These are phyloP conservation scores for Thielaviopsis populi DNA, from an alignment of 2,329 filamentous ascomycete species.

Conservation along the genomic window DNA sequence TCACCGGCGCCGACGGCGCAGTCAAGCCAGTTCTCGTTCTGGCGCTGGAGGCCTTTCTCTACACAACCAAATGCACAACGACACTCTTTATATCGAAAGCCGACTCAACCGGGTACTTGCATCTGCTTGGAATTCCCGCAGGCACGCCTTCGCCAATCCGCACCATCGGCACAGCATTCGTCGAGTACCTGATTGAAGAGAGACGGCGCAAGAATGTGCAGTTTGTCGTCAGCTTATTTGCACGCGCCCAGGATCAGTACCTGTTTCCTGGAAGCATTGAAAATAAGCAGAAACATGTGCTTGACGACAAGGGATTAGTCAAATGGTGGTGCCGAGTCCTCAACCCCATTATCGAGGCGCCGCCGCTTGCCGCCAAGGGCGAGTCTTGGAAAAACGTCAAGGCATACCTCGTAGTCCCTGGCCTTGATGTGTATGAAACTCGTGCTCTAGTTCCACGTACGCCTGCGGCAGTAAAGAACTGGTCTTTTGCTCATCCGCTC, in stretches of 20 bases:
- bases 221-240: conserved; percentile 77
- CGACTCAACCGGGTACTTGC: conserved; percentile 81
- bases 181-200: conserved; percentile 57
- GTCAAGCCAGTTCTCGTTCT: conserved; percentile 51
- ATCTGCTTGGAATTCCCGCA: conserved; percentile 46
- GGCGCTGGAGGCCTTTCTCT: conserved; percentile 77
- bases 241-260: conserved; percentile 82
- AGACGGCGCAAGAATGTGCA: conserved; percentile 49
- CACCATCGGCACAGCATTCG: conserved; percentile 56
- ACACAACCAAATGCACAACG: conserved; percentile 63
- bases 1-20: conserved; percentile 17
- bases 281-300: conserved; percentile 71
- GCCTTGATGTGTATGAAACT: conserved; percentile 68
- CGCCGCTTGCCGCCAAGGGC: conserved; percentile 23
- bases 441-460: conserved; percentile 57
- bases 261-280: conserved; percentile 85
- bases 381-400: conserved; percentile 36
- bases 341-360: conserved; percentile 51
- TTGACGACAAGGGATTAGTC: conserved; percentile 79
- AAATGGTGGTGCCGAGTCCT: conserved; percentile 92
- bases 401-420: conserved; percentile 76
- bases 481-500: conserved; percentile 60
- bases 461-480: conserved; percentile 33
- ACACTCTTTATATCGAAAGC: conserved; percentile 94
- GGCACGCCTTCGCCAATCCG: conserved; percentile 59